A percentile compares a stretch with the other conserved stretches of the same genome.
phyloP scores from a whole-genome alignment of 768 basidiomycete species.

The Boletus reticuloceps region DNA sequence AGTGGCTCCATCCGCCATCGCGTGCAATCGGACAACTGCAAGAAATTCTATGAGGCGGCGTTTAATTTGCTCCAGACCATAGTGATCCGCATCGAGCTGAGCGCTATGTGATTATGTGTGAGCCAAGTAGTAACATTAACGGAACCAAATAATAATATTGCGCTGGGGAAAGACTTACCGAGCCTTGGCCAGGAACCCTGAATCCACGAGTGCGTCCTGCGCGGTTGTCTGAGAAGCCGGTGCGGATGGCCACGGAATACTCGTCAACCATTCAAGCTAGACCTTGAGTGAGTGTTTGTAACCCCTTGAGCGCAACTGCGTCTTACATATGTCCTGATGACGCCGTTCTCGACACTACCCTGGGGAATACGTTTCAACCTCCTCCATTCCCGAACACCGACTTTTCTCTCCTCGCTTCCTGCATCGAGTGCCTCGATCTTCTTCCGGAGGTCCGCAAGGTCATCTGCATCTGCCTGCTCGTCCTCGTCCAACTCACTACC shows the following conservation, averaged over 20 bases:
- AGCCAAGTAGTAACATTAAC: background rate
- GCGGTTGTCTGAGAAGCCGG: constrained; percentile 18
- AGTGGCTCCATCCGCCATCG: constrained; percentile 24
- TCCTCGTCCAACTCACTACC: constrained; percentile 67
- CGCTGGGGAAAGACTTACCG: constrained; percentile 34
- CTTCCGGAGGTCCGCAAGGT: constrained; percentile 66
- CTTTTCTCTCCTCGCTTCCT: constrained; percentile 78
- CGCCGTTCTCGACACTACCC: constrained; percentile 88
- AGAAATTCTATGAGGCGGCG: constrained; percentile 88
- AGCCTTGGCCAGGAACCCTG: constrained; percentile 64
- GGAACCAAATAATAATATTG: background rate
- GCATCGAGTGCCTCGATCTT: constrained; percentile 72
- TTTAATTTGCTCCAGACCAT: constrained; percentile 91
- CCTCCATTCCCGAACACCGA: constrained; percentile 80
- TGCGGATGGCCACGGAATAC: constrained; percentile 75
- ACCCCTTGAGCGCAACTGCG: background rate
- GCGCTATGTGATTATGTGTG: constrained; percentile 21
- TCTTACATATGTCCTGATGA: constrained; percentile 78
- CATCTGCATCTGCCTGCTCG: constrained; percentile 78
- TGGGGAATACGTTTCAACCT: constrained; percentile 84
- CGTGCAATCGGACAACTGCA: constrained; percentile 70
- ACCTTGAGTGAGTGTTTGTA: constrained; percentile 8
- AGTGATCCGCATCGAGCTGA: constrained; percentile 89
- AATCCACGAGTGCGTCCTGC: constrained; percentile 44
- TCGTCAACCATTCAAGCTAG: constrained; percentile 83